Conservation (phyloP, 2,329 filamentous ascomycete genomes). For the Elsinoe batatas region DNA sequence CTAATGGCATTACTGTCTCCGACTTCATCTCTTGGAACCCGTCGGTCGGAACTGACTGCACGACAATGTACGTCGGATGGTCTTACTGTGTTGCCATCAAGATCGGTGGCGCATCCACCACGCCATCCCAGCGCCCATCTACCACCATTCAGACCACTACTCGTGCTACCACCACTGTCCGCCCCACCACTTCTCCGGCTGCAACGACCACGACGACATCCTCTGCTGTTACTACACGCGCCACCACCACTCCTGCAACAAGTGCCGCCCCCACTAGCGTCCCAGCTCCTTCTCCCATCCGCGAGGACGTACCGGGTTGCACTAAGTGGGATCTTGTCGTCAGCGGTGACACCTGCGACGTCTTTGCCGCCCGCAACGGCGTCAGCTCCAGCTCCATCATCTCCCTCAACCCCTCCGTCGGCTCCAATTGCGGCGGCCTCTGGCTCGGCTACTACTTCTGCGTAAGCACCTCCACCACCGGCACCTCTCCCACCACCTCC, state of each 20-base stretch:
- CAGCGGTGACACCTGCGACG: conserved; percentile 19
- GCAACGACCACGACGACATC: conserved; percentile 4
- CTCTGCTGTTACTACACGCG: background rate
- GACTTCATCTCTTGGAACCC: conserved; percentile 23
- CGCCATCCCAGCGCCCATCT: background rate
- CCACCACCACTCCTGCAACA: conserved; percentile 6
- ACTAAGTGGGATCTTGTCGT: conserved; percentile 21
- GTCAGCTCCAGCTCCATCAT: conserved; percentile 19
- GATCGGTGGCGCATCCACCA: background rate
- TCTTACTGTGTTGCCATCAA: conserved; percentile 22
- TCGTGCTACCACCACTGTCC: conserved; percentile 1
- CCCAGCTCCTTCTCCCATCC: conserved; percentile 18
- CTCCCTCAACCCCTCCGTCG: conserved; percentile 22
- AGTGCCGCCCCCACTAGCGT: conserved; percentile 13
- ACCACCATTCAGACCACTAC: background rate
- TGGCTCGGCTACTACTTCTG: conserved; percentile 21
- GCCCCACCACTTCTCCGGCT: conserved; percentile 2
- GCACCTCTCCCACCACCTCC: background rate
- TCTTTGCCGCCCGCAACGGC: conserved; percentile 17
- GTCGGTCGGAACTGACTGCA: conserved; percentile 19
- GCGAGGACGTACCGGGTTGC: conserved; percentile 19
- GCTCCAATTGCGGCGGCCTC: conserved; percentile 18
- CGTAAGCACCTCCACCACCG: conserved; percentile 25
- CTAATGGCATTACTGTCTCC: conserved; percentile 17
- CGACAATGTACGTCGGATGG: conserved; percentile 18